Percentiles rank a stretch among this genome's conserved stretches.
Conservation (phyloP, 306 rosid species). For the Glycine latifolia region DNA sequence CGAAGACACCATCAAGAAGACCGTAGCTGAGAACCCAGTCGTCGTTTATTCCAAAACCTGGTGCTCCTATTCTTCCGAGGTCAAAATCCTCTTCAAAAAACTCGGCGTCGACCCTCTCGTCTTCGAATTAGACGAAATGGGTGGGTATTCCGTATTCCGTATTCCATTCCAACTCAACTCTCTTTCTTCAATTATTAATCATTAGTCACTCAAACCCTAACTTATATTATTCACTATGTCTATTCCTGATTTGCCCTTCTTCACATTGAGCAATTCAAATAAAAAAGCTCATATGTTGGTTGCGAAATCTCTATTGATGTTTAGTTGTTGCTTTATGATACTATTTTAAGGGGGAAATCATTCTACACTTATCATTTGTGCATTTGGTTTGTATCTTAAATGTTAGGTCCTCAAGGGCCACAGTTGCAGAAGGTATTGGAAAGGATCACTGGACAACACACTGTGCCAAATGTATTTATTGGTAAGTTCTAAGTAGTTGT, state of each 20-base stretch:
- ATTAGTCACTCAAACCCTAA: too few relatives aligned
- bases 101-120: conserved; percentile 76
- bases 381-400: conserved; percentile 14
- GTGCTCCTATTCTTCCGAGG: conserved; percentile 96
- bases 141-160: conserved; percentile 76
- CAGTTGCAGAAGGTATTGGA: conserved; percentile 87
- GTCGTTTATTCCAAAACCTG: conserved; percentile 95
- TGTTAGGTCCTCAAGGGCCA: conserved; percentile 94
- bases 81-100: conserved; percentile 78
- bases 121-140: conserved; percentile 93
- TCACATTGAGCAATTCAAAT: too few relatives aligned
- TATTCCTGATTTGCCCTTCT: too few relatives aligned
- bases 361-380: conserved; percentile 17
- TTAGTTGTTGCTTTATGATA: too few relatives aligned
- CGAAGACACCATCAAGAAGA: conserved; percentile 82
- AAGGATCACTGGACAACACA: conserved; percentile 90
- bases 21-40: conserved; percentile 70
- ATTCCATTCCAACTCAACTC: not conserved
- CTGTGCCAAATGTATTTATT: conserved; percentile 96
- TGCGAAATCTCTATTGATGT: too few relatives aligned
- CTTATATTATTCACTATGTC: too few relatives aligned
- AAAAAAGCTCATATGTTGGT: too few relatives aligned
- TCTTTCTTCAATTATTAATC: too few relatives aligned
- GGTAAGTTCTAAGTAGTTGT: conserved; percentile 50
- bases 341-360: not conserved